Evolutionary conservation across 257 asterid species (phyloP), one percentile per base, ranked within the genome.

Genomic region (Nicotiana benthamiana): DNA sequence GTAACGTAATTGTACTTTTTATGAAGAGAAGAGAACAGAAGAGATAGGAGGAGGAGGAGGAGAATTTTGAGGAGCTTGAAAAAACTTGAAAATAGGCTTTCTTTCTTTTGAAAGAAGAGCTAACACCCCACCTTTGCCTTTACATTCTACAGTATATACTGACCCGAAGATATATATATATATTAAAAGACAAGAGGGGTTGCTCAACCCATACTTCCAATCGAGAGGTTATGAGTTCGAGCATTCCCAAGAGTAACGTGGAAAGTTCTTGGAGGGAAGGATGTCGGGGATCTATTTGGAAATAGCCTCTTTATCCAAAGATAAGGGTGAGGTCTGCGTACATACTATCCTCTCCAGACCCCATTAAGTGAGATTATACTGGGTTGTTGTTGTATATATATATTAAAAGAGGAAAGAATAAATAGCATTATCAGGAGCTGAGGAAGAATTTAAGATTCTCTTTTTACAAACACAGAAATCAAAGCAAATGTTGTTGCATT

Each of bases 391-490:
- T n/a, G n/a, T 34, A n/a, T 4, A 57, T 11, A 53, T 48, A n/a
- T 48, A 51, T 27, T 20, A 17, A 18, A 66, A 46, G 75, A 63
- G 64, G 79, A 82, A 26, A 57, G 46, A 80, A 82, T 82, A 82
- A 82, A 70, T 30, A 80, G 65, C 22, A 64, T 26, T 79, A 10
- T 63, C 18, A 61, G 79, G 63, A 80, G 61, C 15, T 12, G 74
- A 63, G 75, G 86, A 90, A 82, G 92, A 90, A 88, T 82, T 66
- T 62, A 75, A 83, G 86, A 87, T 84, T 86, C 84, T 84, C 74
- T 63, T 79, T 56, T 82, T 66, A 63, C 77, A 81, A 87, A 68
- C 84, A 87, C 93, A 84, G 92, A 93, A 88, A 90, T 86, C 94
- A 87, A 94, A 87, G 94, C 89, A 87, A 77, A 72, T 87, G 89